A percentile compares a stretch with the other conserved stretches of the same genome.
Conservation (phyloP, 116 monocot genomes). For the Zostera marina region DNA sequence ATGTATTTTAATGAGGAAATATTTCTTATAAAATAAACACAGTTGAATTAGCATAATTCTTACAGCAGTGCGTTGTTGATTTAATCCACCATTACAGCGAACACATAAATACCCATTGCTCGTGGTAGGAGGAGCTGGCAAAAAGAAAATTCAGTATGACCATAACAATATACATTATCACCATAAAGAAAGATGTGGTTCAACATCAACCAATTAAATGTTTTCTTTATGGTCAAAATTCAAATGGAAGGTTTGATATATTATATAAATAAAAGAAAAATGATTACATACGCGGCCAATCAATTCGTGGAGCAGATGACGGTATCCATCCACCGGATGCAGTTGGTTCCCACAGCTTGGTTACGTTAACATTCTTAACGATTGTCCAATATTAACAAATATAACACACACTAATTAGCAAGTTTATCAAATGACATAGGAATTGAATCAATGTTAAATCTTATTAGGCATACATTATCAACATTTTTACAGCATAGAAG, state of each 20-base stretch:
- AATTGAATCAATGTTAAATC: neutral
- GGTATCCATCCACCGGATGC: conserved; percentile 82
- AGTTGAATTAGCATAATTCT: neutral
- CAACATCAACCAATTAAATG: too few relatives aligned
- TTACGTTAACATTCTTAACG: conserved; percentile 46
- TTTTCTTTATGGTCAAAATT: neutral
- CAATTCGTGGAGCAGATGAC: conserved; percentile 81
- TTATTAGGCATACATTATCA: too few relatives aligned
- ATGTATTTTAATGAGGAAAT: too few relatives aligned
- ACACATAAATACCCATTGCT: conserved; percentile 85
- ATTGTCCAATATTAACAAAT: neutral
- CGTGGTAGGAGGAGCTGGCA: conserved; percentile 57
- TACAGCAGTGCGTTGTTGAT: conserved; percentile 92
- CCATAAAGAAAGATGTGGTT: too few relatives aligned
- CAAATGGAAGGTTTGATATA: neutral
- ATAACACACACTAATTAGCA: neutral
- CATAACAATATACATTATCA: neutral
- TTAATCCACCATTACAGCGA: conserved; percentile 91
- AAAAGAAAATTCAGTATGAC: conserved; percentile 3
- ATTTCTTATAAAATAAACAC: too few relatives aligned
- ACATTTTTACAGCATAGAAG: too few relatives aligned
- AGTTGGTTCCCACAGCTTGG: conserved; percentile 72
- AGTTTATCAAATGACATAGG: neutral
- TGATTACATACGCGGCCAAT: conserved; percentile 72
- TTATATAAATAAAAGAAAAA: neutral